Percentiles rank a stretch among this genome's conserved stretches.
phyloP scores from a whole-genome alignment of 2,329 filamentous ascomycete genomes.

The Colletotrichum sp. region DNA sequence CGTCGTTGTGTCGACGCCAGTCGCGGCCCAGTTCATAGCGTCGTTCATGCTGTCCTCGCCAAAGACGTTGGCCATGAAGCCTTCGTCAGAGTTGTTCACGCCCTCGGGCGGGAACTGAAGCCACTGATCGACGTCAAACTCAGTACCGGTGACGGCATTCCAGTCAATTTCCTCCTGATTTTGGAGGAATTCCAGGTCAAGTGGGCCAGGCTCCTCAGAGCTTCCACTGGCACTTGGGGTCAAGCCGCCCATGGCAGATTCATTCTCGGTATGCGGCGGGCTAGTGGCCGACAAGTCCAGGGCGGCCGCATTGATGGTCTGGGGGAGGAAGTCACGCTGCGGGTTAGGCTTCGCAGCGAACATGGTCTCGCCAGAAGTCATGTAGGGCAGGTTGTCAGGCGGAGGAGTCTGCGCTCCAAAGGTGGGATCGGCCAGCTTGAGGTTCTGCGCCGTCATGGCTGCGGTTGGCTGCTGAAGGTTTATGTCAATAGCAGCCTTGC shows the following conservation, averaged over 20 bases:
- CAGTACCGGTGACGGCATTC: constrained; percentile 56
- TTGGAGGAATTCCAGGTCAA: constrained; percentile 53
- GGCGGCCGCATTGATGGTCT: constrained; percentile 40
- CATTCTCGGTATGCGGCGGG: constrained; percentile 49
- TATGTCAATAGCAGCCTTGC: constrained; percentile 82
- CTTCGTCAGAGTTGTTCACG: constrained; percentile 42
- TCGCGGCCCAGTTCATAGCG: constrained; percentile 24
- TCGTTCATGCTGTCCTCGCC: constrained; percentile 24
- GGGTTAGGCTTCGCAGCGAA: constrained; percentile 26
- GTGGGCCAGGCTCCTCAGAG: constrained; percentile 43
- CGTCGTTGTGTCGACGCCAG: neutral
- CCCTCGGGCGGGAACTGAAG: constrained; percentile 61
- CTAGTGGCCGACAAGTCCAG: constrained; percentile 41
- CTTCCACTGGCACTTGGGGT: constrained; percentile 51
- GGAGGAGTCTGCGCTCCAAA: constrained; percentile 56
- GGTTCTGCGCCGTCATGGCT: constrained; percentile 37
- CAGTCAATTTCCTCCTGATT: constrained; percentile 58
- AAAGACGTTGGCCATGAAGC: constrained; percentile 38
- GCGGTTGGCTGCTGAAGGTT: constrained; percentile 36
- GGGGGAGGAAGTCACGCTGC: constrained; percentile 32
- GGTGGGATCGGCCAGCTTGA: constrained; percentile 33
- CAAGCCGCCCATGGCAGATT: constrained; percentile 39
- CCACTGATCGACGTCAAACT: constrained; percentile 65
- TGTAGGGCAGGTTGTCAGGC: constrained; percentile 52
- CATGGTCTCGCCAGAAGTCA: constrained; percentile 45